These are phyloP conservation scores for Danielia oregonensis DNA, from an alignment of 805 yeast genomes.

Conservation along the genomic window DNA sequence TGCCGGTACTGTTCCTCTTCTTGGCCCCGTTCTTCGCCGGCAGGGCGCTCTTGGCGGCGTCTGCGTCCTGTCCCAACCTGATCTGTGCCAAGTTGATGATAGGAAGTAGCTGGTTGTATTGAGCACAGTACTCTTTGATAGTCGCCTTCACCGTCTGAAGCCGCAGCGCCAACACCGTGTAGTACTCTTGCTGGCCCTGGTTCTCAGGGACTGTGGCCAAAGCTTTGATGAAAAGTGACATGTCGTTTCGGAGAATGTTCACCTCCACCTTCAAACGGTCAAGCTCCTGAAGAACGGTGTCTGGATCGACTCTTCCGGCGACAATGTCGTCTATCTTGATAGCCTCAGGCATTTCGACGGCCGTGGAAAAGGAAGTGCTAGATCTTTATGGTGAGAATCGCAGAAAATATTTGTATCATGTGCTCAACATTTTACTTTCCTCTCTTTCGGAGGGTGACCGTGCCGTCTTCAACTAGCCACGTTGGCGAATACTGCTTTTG, in stretches of 20 bases:
- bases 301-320: constrained; percentile 38
- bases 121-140: constrained; percentile 40
- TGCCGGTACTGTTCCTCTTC: constrained; percentile 1
- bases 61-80: constrained; percentile 48
- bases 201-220: constrained; percentile 31
- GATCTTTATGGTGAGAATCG: no score
- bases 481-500: constrained; percentile 14
- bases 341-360: constrained; percentile 17
- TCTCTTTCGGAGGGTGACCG: constrained; percentile 20
- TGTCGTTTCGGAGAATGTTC: constrained; percentile 38
- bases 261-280: constrained; percentile 41
- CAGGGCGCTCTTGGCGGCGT: constrained; percentile 10
- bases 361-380: background rate
- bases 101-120: constrained; percentile 46
- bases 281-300: constrained; percentile 41
- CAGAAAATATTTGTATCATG: no score
- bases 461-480: constrained; percentile 32
- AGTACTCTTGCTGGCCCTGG: constrained; percentile 35
- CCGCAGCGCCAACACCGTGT: constrained; percentile 31
- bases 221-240: constrained; percentile 35
- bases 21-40: constrained; percentile 1
- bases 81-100: constrained; percentile 49
- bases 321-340: constrained; percentile 42
- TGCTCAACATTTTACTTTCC: background rate
- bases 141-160: constrained; percentile 36